Base-by-base conservation (phyloP, 23 red algal species). In the Agarophyton chilense region DNA sequence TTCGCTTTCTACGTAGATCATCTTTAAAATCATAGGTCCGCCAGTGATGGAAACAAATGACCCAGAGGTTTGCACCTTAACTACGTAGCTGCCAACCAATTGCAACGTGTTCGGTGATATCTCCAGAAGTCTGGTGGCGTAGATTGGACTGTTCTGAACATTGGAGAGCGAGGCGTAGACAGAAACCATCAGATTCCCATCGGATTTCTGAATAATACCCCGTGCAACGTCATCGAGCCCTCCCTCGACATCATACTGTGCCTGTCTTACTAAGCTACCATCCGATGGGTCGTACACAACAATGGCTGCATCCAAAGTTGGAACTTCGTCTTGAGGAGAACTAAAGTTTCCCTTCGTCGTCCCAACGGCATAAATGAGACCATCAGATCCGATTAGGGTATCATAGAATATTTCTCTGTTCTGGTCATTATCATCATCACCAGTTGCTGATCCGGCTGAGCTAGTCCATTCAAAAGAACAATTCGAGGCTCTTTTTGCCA, bases 291-390 rank as follows among this genome's bases (percentile, higher is more conserved):
- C 61, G 44, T 91, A 91, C 5, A 91, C 87, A 28, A 91, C 60
- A 12, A 91, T 45, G 33, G 87, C 87, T 8, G 67, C 87, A 74
- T 91, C 84, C 43, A 78, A 43, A 56, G 62, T 91, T 4, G 75
- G 75, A 28, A 52, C 63, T 31, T 82, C 75, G 17, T 91, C 41
- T 45, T 52, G 46, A 13, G 76, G 87, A 46, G 24, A 81, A 32
- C n/a, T 71, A 47, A 91, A 91, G 21, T 82, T 82, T 13, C 76
- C 87, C 38, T 75, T 81, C 47, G 87, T 91, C 12, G 77, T 64
- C 3, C 87, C 87, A 58, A 46, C 52, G 24, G 87, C 87, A 72
- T 82, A 91, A 26, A 91, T 19, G 0, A 81, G 51, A 43, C 75
- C 61, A 26, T 82, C 87, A 16, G 51, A 49, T 32, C 60, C 87